Evolutionary conservation across 257 asterid species (phyloP).

Genomic region (Henckelia pumila): DNA sequence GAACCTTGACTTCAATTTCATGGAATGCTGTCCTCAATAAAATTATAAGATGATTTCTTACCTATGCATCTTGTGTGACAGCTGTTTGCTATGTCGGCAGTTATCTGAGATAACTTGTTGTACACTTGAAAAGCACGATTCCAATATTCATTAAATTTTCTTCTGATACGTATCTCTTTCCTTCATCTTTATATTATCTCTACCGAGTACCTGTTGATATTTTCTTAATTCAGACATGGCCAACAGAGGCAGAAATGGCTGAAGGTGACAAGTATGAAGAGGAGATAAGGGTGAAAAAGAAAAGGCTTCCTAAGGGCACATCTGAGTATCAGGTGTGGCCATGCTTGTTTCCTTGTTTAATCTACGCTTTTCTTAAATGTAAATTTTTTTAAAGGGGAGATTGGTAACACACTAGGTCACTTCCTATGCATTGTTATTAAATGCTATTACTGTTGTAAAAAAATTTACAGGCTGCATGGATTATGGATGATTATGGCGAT

Average conservation of each 20-base stretch:
- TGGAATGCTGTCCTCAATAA: background rate
- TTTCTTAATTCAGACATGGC: slow-evolving; percentile 75
- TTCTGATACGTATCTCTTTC: slow-evolving; percentile 3
- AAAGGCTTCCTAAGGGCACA: slow-evolving; percentile 69
- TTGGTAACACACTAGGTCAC: slow-evolving; percentile 4
- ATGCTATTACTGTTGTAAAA: slow-evolving; percentile 15
- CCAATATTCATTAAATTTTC: slow-evolving; percentile 14
- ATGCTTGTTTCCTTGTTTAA: slow-evolving; percentile 15
- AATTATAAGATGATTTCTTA: background rate
- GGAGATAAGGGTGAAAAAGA: slow-evolving; percentile 59
- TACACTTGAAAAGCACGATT: slow-evolving; percentile 3
- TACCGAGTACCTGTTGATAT: slow-evolving; percentile 9
- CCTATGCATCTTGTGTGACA: background rate
- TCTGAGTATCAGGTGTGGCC: slow-evolving; percentile 86
- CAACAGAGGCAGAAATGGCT: slow-evolving; percentile 94
- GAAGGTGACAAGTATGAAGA: slow-evolving; percentile 65
- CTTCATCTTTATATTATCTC: slow-evolving; percentile 15
- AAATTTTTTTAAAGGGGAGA: slow-evolving; percentile 8
- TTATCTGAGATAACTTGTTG: background rate
- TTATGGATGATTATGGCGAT: slow-evolving; percentile 69
- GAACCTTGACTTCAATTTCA: background rate
- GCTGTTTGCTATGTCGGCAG: background rate
- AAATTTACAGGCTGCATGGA: slow-evolving; percentile 90
- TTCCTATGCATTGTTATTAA: slow-evolving; percentile 16
- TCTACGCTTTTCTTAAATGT: background rate